Base-by-base conservation (phyloP, 345 rosid genomes). In the Zanthoxylum bungeanum region DNA sequence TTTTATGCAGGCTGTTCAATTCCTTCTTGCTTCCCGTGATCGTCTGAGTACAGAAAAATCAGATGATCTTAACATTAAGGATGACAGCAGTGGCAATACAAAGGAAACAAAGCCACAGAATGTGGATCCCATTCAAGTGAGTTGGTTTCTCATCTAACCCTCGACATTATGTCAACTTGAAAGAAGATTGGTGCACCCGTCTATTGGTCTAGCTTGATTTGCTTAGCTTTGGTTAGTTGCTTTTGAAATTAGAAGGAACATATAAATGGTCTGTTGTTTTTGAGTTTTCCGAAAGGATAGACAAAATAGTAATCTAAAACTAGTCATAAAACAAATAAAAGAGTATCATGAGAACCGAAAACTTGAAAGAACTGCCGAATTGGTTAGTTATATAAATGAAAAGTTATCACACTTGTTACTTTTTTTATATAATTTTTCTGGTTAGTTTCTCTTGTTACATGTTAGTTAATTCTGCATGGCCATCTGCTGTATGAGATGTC, bases 71-170 rank as follows among this genome's bases (percentile, higher is more conserved):
- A 71, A 75, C 57, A 47, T 39, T 70, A 75, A 72, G 74, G 67
- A 73, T 68, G 87, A 61, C 61, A 63, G 78, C 68, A 78, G 55
- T 76, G 66, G 76, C 60, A 76, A 57, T 77, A 40, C 70, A 30
- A 39, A 56, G 69, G 85, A 79, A 73, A 37, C 77, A 69, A 78
- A 75, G 60, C 60, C 71, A 59, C 53, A 72, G 72, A 74, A 42
- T 50, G 63, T 85, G 77, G 97, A 94, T 66, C 88, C 87, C 42
- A 74, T 89, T 81, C 98, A 92, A 75, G 98, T 89, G 75, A 80
- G 84, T 72, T 78, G 60, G 49, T 66, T 65, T 72, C 59, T 44
- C 52, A 34, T 66, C 50, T 47, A 57, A 72, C 47, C 58, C 42
- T 19, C 60, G 11, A 0, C 22, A n/a, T 11, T 59, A 11, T 53